Evolutionary conservation across 768 basidiomycete species (phyloP), one percentile per base, ranked within the genome.

Genomic region (Suillus subluteus): DNA sequence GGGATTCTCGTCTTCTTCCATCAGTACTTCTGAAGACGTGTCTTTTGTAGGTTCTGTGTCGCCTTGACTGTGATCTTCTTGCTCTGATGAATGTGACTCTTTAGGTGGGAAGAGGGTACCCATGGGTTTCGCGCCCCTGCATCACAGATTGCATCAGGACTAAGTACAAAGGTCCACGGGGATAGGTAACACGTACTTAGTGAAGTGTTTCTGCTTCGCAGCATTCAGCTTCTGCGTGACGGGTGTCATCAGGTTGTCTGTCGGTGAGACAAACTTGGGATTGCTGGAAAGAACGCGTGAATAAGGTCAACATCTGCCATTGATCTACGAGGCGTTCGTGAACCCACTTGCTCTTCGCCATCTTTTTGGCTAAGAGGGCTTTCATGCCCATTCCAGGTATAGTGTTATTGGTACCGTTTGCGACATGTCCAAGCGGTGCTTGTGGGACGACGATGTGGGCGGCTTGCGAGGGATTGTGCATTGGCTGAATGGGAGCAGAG

Each of bases 181-280:
- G 38, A 41, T 26, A 63, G 59, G 4, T 46, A 54, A 32, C 40
- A 82, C 90, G 44, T 69, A 97, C 97, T 95, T 98, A 66, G 78
- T 82, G 75, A 98, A 99, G 73, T 94, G 95, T 79, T 95, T 94
- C 85, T 97, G 96, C 85, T 88, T 96, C 4, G 91, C 91, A 21
- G 92, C 92, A 61, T 84, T 91, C 62, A 99, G 85, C 79, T 98
- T 99, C 79, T 96, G 91, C 7, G 96, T 93, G 76, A 88, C 89
- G 4, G 97, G 97, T 3, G 95, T 97, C 84, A 98, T 88, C 79
- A 99, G 84, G 75, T 92, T 94, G 78, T 99, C 97, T 11, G 97
- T 98, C 3, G 97, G 97, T 21, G 97, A 98, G 73, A 96, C 83
- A 74, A 87, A 95, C 41, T 87, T 88, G 26, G 94, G 91, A 77